phyloP scores from a whole-genome alignment of 2,329 filamentous ascomycete species.

The Colletotrichum cereale region DNA sequence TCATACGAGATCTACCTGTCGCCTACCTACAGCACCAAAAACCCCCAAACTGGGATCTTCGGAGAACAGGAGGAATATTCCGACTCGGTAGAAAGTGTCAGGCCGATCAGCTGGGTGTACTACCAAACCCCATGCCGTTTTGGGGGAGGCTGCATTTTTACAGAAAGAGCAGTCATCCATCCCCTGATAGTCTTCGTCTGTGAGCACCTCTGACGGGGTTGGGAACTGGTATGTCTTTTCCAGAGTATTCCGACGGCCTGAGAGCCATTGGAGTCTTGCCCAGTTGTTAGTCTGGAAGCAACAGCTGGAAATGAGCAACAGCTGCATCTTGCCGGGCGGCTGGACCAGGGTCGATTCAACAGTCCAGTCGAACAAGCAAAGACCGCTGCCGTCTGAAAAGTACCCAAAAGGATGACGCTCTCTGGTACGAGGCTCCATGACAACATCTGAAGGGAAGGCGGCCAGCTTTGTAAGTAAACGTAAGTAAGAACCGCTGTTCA shows the following conservation, averaged over 20 bases:
- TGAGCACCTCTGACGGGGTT: neutral
- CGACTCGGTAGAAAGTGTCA: neutral
- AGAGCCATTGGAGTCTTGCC: neutral
- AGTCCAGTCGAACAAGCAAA: slow-evolving; percentile 14
- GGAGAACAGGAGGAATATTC: slow-evolving; percentile 4
- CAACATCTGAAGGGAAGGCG: neutral
- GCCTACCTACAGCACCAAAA: neutral
- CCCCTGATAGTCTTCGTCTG: neutral
- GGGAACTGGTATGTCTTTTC: neutral
- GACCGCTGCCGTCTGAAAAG: neutral
- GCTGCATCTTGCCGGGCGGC: neutral
- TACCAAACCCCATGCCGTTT: neutral
- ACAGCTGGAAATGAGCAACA: slow-evolving; percentile 3
- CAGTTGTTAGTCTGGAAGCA: slow-evolving; percentile 8
- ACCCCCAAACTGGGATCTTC: neutral
- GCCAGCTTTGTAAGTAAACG: neutral
- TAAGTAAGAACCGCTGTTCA: neutral
- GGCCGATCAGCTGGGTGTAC: neutral
- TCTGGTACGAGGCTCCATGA: neutral
- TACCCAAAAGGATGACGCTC: neutral
- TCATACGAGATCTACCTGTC: neutral
- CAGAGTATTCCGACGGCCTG: neutral
- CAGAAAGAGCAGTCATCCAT: neutral
- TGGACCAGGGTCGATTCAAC: neutral
- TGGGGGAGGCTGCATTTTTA: neutral